Evolutionary conservation across 306 rosid species (phyloP).

Genomic region (Vigna reflexopilosa): DNA sequence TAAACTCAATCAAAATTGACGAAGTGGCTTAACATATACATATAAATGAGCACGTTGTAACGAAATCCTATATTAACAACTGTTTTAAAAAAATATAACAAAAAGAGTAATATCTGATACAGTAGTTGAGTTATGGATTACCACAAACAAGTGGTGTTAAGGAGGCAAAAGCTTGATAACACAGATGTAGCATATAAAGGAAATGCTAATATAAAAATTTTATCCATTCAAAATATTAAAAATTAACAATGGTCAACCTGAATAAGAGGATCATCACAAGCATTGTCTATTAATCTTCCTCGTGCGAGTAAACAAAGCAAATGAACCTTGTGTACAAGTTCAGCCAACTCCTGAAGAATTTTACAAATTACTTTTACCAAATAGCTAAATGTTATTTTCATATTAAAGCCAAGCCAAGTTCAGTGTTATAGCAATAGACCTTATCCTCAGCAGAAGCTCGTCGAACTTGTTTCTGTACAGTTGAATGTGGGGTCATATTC

Average conservation of each 20-base stretch:
- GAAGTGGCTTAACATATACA: conserved; percentile 18
- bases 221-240: conserved; percentile 27
- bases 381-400: conserved; percentile 42
- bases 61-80: conserved; percentile 19
- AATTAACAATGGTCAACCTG: conserved; percentile 63
- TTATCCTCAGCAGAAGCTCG: conserved; percentile 84
- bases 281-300: conserved; percentile 83
- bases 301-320: conserved; percentile 94
- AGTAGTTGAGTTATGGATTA: conserved; percentile 23
- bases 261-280: conserved; percentile 85
- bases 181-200: conserved; percentile 22
- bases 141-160: conserved; percentile 23
- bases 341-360: conserved; percentile 71
- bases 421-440: conserved; percentile 49
- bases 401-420: conserved; percentile 37
- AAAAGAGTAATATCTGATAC: conserved; percentile 4
- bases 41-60: conserved; percentile 6
- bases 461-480: conserved; percentile 57
- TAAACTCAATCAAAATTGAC: conserved; percentile 20
- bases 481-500: conserved; percentile 61
- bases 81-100: conserved; percentile 21
- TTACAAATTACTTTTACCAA: conserved; percentile 16
- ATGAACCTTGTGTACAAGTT: conserved; percentile 89
- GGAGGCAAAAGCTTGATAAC: conserved; percentile 21
- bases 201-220: conserved; percentile 11